Evolutionary conservation across 768 basidiomycete species (phyloP).

Genomic region (Psilocybe sp.): DNA sequence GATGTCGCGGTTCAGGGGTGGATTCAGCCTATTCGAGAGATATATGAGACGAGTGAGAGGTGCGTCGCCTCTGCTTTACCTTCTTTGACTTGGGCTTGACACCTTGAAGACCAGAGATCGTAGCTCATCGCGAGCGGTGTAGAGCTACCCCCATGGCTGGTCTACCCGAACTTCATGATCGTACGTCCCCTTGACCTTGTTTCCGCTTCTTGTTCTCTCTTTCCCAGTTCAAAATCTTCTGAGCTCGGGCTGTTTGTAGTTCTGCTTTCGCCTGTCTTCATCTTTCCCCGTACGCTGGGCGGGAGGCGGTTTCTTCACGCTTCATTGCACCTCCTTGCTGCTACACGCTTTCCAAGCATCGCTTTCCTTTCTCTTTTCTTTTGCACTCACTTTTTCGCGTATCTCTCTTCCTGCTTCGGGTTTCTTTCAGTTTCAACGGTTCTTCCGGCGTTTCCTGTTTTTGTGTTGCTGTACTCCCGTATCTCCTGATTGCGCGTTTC

Average conservation of each 20-base stretch:
- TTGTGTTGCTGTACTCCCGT: too few species aligned
- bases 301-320: too few species aligned
- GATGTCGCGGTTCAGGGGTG: constrained; percentile 35
- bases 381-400: too few species aligned
- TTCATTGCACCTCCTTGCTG: too few species aligned
- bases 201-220: not conserved
- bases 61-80: not conserved
- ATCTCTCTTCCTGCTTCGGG: too few species aligned
- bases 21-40: constrained; percentile 35
- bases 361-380: too few species aligned
- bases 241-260: too few species aligned
- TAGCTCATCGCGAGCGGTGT: constrained; percentile 23
- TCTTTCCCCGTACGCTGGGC: not conserved
- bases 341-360: too few species aligned
- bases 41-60: constrained; percentile 27
- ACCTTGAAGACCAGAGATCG: constrained; percentile 26
- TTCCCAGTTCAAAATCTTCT: not conserved
- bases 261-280: too few species aligned
- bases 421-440: too few species aligned
- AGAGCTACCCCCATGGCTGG: constrained; percentile 10
- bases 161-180: constrained; percentile 24
- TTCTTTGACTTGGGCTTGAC: not conserved
- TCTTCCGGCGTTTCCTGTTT: too few species aligned
- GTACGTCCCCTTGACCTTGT: constrained; percentile 15
- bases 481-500: too few species aligned